phyloP scores from a whole-genome alignment of 495 filamentous ascomycete genomes.

The Hypoxylon lienhwacheense region DNA sequence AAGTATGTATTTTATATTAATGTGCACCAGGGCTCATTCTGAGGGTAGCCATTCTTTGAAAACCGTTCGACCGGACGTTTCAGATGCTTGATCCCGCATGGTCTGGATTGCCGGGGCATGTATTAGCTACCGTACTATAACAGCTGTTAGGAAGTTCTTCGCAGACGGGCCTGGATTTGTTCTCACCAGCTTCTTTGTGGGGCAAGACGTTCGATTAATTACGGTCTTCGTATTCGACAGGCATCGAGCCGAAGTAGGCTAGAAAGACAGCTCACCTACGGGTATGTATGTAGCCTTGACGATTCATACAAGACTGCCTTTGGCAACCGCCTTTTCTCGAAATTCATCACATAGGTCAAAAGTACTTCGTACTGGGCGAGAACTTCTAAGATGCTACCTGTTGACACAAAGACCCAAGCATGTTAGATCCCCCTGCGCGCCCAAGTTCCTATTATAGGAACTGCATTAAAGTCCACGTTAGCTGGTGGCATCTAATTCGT shows the following conservation, averaged over 20 bases:
- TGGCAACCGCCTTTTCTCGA: not conserved
- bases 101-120: too few relatives aligned
- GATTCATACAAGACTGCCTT: too few relatives aligned
- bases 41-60: too few relatives aligned
- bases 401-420: conserved; percentile 24
- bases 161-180: conserved; percentile 13
- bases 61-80: conserved; percentile 23
- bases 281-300: too few relatives aligned
- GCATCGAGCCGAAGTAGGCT: too few relatives aligned
- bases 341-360: conserved; percentile 1
- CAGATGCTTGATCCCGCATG: conserved; percentile 12
- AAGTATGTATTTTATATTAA: too few relatives aligned
- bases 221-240: conserved; percentile 15
- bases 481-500: conserved; percentile 17
- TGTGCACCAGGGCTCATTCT: too few relatives aligned
- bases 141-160: not conserved
- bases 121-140: not conserved
- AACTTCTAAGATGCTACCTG: conserved; percentile 14
- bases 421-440: conserved; percentile 23
- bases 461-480: conserved; percentile 20
- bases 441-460: conserved; percentile 34
- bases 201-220: not conserved
- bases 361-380: not conserved
- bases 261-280: too few relatives aligned
- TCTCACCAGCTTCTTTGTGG: conserved; percentile 19